Base-by-base conservation (phyloP, 2,329 filamentous ascomycete species). In the Dissoconium aciculare region DNA sequence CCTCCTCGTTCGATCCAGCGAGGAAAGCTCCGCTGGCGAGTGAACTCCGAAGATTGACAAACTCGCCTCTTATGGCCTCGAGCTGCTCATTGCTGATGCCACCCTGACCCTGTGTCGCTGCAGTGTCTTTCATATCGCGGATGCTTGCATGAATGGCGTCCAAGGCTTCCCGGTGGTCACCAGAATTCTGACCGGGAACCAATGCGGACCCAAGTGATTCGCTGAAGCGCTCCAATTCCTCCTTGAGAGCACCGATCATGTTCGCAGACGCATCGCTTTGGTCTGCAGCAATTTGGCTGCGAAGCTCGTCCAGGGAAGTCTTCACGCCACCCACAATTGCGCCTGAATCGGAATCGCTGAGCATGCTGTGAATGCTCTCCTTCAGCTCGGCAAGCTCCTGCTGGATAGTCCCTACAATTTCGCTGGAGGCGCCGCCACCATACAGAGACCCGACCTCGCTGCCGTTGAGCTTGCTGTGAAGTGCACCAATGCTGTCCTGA, bases 261-360 rank as follows among this genome's bases (percentile, higher is more conserved):
- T 58, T 57, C 16, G 57, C 56, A 8, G 59, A 55, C 14, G 53
- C 47, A 10, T 55, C 54, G 30, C 54, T 53, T 11, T 62, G 56
- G 4, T 60, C 54, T 12, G 44, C 40, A 1, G 47, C 40, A 11
- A 60, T 41, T 24, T 58, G 54, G 5, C 50, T 48, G 5, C 55
- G 54, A 14, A 64, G 45, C 5, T 55, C 57, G 13, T 64, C 59
- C 11, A 64, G 44, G 4, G 59, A 49, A 36, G 59, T 55, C 14
- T 54, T 73, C 3, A 87, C 59, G 6, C 74, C 71, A 37, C 78
- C 69, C 1, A 91, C 64, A 15, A 87, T 67, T 19, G 79, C 67
- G 28, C 67, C 71, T 26, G 42, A 45, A 31, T 73, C 65, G 5
- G 55, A 50, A 14, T 57, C 53, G 11, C 59, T 60, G 5, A 75